Evolutionary conservation across 441 rosid genomes (phyloP), one percentile per base, ranked within the genome.

Genomic region (Pelargonium australe): DNA sequence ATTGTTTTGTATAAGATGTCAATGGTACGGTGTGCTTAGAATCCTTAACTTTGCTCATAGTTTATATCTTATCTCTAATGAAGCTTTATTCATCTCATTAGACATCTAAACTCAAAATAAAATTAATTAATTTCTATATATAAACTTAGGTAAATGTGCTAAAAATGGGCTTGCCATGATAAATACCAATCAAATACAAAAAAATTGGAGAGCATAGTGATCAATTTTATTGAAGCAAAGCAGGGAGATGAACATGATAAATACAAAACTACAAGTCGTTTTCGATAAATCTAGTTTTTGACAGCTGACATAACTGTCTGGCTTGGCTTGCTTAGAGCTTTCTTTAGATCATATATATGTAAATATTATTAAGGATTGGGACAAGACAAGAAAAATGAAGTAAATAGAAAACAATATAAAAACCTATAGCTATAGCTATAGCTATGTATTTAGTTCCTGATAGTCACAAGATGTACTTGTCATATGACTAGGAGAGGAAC

Each of bases 401-500:
- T 11, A 49, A 49, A 49, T 10, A 49, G n/a, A 12, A 49, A 49
- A 12, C 12, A 31, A 31, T 1, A 1, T 31, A 12, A n/a, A 49
- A 49, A 49, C 0, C 13, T 12, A 49, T 49, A 13, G 53, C n/a
- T 47, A 9, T 47, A 47, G 53, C 53, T 8, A 49, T 49, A 49
- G 34, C 34, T 31, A 31, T 45, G 8, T 45, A 3, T 57, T 57
- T 19, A 17, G 28, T 17, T 57, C 62, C 62, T 57, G 28, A 16
- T 57, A 7, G 62, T 57, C 55, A 49, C 55, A 49, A 49, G 55
- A 49, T 49, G 55, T 49, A 49, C 55, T 49, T 49, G 13, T 49
- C 55, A 49, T 49, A 49, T 49, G 55, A 49, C 55, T 49, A n/a
- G n/a, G n/a, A n/a, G n/a, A 73, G 70, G 66, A 68, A 70, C 70